Evolutionary conservation across 2,329 filamentous ascomycete genomes (phyloP).

Genomic region (Fusarium irregulare): DNA sequence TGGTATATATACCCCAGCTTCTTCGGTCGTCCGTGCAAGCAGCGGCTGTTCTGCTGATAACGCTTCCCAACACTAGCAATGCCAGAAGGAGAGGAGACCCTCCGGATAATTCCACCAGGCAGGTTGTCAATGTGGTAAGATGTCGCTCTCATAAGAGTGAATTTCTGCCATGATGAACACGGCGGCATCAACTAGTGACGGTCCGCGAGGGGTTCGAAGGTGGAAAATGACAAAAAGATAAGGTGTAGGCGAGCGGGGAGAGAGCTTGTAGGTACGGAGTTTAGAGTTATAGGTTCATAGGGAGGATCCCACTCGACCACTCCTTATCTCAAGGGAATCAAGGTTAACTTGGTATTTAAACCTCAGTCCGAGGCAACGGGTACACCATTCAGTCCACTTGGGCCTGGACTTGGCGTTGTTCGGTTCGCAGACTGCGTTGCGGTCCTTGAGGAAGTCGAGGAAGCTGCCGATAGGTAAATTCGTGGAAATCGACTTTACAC

Average conservation of each 20-base stretch:
- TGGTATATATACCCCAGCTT: background rate
- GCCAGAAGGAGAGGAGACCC: too few species aligned
- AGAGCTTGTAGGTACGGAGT: background rate
- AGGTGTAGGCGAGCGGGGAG: background rate
- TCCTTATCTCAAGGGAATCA: background rate
- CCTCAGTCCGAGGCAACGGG: background rate
- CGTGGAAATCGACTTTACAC: background rate
- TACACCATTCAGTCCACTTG: background rate
- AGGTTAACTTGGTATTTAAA: background rate
- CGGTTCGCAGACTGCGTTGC: background rate
- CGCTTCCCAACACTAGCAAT: too few species aligned
- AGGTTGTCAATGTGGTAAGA: too few species aligned
- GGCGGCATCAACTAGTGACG: too few species aligned
- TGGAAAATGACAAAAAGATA: background rate
- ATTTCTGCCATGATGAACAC: too few species aligned
- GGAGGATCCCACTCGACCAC: background rate
- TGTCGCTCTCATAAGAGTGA: too few species aligned
- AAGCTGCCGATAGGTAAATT: background rate
- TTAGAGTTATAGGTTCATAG: background rate
- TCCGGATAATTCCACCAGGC: too few species aligned
- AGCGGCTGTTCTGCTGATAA: too few species aligned
- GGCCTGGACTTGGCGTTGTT: background rate
- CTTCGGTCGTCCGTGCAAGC: too few species aligned
- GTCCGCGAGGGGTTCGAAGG: background rate
- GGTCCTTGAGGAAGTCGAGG: background rate